Evolutionary conservation across 805 yeast genomes (phyloP).

Genomic region (Starmerella geochares): DNA sequence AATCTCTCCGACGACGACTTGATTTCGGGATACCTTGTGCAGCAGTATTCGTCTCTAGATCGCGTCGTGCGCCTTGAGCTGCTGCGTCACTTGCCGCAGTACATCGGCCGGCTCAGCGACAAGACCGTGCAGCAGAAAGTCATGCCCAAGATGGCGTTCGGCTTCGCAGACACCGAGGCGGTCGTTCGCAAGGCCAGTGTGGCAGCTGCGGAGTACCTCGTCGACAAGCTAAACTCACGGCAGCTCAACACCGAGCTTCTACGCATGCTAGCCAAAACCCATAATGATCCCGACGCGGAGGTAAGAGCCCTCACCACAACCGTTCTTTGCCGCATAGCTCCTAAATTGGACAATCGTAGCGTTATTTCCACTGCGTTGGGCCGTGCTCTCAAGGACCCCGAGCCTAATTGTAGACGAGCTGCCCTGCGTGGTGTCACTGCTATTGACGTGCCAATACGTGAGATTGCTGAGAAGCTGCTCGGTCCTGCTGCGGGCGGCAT

Average conservation of each 20-base stretch:
- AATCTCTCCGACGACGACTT: conserved; percentile 24
- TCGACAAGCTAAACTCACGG: conserved; percentile 58
- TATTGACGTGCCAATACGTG: conserved; percentile 58
- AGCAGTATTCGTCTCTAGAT: conserved; percentile 57
- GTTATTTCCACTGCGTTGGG: conserved; percentile 82
- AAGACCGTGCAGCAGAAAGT: conserved; percentile 59
- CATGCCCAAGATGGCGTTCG: conserved; percentile 59
- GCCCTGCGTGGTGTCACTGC: conserved; percentile 68
- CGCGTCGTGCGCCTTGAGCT: conserved; percentile 68
- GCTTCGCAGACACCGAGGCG: conserved; percentile 75
- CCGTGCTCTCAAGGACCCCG: conserved; percentile 71
- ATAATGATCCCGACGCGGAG: conserved; percentile 63
- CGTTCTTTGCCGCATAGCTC: conserved; percentile 56
- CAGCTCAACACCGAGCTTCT: conserved; percentile 80
- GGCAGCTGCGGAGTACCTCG: conserved; percentile 49
- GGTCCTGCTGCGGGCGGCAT: conserved; percentile 79
- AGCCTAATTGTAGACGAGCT: conserved; percentile 60
- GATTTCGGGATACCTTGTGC: conserved; percentile 54
- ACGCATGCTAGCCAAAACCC: conserved; percentile 70
- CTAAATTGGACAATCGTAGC: conserved; percentile 49
- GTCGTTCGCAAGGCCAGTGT: conserved; percentile 74
- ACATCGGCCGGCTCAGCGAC: conserved; percentile 36
- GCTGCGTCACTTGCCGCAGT: conserved; percentile 50
- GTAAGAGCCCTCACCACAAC: conserved; percentile 69
- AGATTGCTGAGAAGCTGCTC: conserved; percentile 67